Conservation (phyloP, 257 asterid genomes). For the Solanum medicagineum region DNA sequence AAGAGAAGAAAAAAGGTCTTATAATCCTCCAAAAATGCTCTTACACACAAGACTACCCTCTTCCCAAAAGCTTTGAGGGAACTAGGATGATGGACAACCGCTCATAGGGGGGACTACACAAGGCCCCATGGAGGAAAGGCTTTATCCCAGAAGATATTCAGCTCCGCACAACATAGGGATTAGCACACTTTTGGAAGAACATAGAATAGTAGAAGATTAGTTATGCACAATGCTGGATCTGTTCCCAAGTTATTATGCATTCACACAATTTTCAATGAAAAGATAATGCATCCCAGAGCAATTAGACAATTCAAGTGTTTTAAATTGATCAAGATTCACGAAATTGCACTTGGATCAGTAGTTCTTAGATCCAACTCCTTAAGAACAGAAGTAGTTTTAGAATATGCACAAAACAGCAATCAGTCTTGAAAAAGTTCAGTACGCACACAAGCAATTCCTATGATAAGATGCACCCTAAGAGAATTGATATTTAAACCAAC, state of each 20-base stretch:
- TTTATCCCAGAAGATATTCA: too few relatives aligned
- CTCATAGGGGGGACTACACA: too few relatives aligned
- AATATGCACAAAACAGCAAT: not conserved
- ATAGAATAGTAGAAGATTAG: too few relatives aligned
- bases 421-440: not conserved
- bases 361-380: not conserved
- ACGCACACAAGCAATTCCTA: not conserved
- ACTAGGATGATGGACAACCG: too few relatives aligned
- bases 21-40: not conserved
- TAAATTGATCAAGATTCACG: not conserved
- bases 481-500: conserved; percentile 12
- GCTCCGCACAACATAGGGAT: too few relatives aligned
- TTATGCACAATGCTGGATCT: not conserved
- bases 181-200: too few relatives aligned
- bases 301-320: not conserved
- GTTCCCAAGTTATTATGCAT: not conserved
- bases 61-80: too few relatives aligned
- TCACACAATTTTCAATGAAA: not conserved
- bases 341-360: not conserved
- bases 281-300: not conserved
- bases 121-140: too few relatives aligned
- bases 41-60: too few relatives aligned
- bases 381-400: not conserved
- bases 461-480: not conserved
- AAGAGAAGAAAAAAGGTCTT: not conserved